A percentile compares a stretch with the other conserved stretches of the same genome.
Evolutionary conservation across 768 basidiomycete species (phyloP).

Genomic region (Rhodotorula toruloides): DNA sequence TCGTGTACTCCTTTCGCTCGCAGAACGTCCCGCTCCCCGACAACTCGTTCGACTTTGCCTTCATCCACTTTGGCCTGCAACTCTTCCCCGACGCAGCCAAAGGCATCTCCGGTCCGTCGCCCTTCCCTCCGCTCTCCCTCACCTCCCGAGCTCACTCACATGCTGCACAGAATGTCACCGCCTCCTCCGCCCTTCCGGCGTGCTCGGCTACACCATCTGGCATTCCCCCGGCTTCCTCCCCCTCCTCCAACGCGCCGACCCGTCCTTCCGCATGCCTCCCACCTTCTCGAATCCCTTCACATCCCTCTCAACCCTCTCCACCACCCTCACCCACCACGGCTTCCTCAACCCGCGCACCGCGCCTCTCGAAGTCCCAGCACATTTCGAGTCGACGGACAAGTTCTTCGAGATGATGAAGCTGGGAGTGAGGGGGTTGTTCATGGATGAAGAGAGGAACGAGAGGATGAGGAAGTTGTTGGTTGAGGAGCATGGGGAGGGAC

Average conservation of each 20-base stretch:
- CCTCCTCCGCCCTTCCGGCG: not conserved
- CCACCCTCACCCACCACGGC: not conserved
- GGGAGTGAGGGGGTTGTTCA: not conserved
- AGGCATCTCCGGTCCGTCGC: not conserved
- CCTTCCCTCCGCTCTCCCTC: not conserved
- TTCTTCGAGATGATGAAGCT: not conserved
- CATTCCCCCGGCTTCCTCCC: not conserved
- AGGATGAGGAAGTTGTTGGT: not conserved
- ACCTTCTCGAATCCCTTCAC: not conserved
- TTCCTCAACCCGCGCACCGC: not conserved
- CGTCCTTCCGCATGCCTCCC: not conserved
- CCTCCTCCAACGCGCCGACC: not conserved
- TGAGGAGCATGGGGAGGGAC: not conserved
- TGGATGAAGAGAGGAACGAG: not conserved
- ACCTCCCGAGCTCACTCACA: not conserved
- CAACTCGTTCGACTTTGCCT: not conserved
- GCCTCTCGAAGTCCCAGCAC: not conserved
- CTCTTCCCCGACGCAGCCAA: slow-evolving; percentile 1
- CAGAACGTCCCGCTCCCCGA: not conserved
- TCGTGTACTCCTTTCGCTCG: too few relatives aligned
- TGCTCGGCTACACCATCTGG: not conserved
- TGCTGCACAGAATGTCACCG: not conserved
- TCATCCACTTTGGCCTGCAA: slow-evolving; percentile 6
- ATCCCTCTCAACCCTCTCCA: not conserved
- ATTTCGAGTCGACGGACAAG: not conserved